Base-by-base conservation (phyloP, 768 basidiomycete species). In the Cystofilobasidium ferigula region DNA sequence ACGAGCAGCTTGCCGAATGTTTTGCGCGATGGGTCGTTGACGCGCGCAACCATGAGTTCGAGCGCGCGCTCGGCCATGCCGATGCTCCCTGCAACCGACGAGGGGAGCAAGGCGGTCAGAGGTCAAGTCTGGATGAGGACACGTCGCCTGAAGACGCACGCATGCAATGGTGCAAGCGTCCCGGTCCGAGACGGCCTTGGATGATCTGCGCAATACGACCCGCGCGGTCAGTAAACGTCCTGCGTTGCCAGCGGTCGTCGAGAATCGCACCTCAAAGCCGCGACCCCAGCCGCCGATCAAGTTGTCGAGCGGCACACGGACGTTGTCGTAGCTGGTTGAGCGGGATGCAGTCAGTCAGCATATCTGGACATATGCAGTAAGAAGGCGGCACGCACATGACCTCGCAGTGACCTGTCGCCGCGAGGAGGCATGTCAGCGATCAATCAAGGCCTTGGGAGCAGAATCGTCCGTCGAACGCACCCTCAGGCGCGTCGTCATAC, bases 91-190 rank as follows among this genome's bases (percentile, higher is more conserved):
- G 47, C 16, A 35, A 0, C 18, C n/a, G 26, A 1, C 1, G 3
- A 35, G 35, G 24, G 8, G 10, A 30, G 6, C 35, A 9, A 38
- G 3, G 24, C 5, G 9, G 16, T 40, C 26, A 18, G 32, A 32
- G 22, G 10, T n/a, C 4, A 62, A 8, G 5, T 18, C 13, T 45
- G 28, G 34, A 34, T 3, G 61, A 4, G 22, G 26, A 36, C 36
- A 14, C 3, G 42, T 12, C 1, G 57, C 13, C 16, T 28, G 22
- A 60, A 2, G 43, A 63, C 62, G 13, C 26, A 63, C 64, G 51
- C 95, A 99, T 99, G 80, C 94, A 95, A 74, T 93, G 89, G 72
- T 94, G 92, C 71, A 94, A 88, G 63, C 92, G 86, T n/a, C 92
- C 92, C 59, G 92, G 92, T 30, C 92, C 93, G 61, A 97, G 85